These are phyloP conservation scores for Persicaria tinctoria DNA, from an alignment of 148 eudicot species.

Conservation along the genomic window DNA sequence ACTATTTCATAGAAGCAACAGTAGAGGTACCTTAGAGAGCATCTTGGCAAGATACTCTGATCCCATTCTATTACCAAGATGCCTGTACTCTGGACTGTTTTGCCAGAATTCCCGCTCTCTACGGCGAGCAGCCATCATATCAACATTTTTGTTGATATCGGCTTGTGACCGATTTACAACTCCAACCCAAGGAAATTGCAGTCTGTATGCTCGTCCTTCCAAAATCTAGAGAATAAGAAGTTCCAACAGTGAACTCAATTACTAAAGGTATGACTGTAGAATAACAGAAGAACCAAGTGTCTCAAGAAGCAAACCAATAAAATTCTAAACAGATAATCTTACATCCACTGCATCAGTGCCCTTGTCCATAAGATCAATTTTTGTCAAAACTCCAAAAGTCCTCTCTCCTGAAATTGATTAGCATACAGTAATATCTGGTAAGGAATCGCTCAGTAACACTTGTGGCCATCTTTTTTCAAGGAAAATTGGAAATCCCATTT, in stretches of 20 bases:
- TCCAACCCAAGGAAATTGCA: constrained; percentile 95
- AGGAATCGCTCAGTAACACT: background rate
- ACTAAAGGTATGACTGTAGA: background rate
- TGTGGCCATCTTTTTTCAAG: no score
- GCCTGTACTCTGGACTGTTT: constrained; percentile 75
- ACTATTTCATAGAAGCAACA: background rate
- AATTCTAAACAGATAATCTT: constrained; percentile 17
- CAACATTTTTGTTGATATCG: constrained; percentile 86
- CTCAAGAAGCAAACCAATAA: background rate
- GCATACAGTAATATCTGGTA: background rate
- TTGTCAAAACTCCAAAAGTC: constrained; percentile 71
- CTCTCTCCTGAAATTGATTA: constrained; percentile 44
- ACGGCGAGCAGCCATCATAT: constrained; percentile 91
- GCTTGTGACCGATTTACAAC: constrained; percentile 98
- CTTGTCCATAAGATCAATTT: constrained; percentile 73
- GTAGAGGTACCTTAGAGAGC: constrained; percentile 61
- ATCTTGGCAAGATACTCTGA: constrained; percentile 89
- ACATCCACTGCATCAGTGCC: constrained; percentile 76
- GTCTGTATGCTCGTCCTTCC: constrained; percentile 82
- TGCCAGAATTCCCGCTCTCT: constrained; percentile 80
- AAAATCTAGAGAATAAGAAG: constrained; percentile 44
- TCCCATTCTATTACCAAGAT: constrained; percentile 89
- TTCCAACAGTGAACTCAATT: background rate
- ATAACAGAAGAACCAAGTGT: background rate
- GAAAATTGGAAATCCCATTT: no score